Evolutionary conservation across 331 rosid species (phyloP).

Genomic region (Cucumis variabilis): DNA sequence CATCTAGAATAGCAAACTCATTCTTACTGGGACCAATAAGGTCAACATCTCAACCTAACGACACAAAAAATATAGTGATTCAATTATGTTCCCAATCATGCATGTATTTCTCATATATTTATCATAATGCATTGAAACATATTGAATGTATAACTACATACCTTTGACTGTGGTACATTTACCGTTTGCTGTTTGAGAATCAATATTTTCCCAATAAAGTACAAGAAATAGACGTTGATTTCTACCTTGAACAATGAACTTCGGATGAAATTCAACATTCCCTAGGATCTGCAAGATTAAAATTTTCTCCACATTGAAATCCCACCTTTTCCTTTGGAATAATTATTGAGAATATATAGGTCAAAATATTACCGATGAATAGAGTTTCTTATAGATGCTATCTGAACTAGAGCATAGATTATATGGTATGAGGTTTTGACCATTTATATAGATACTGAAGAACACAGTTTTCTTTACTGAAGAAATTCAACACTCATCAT

Average conservation of each 20-base stretch:
- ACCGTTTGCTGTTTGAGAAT: constrained; percentile 59
- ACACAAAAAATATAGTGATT: constrained; percentile 38
- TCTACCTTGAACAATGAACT: constrained; percentile 76
- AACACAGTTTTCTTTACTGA: constrained; percentile 92
- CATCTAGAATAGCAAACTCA: constrained; percentile 95
- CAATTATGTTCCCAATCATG: neutral
- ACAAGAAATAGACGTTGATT: constrained; percentile 83
- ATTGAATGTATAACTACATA: constrained; percentile 35
- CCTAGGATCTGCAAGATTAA: constrained; percentile 71
- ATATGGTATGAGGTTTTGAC: constrained; percentile 81
- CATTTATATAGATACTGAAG: constrained; percentile 93
- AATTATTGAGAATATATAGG: constrained; percentile 32
- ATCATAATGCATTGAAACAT: neutral
- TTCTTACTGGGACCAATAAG: constrained; percentile 92
- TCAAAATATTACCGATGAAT: constrained; percentile 70
- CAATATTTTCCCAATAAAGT: constrained; percentile 83
- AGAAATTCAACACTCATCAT: constrained; percentile 70
- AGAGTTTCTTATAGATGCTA: constrained; percentile 85
- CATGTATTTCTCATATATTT: neutral
- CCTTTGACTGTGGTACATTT: constrained; percentile 88
- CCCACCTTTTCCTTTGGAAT: constrained; percentile 10
- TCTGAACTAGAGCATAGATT: constrained; percentile 79
- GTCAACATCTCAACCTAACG: constrained; percentile 90
- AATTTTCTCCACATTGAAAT: constrained; percentile 22
- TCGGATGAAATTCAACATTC: constrained; percentile 81